Evolutionary conservation across 768 basidiomycete species (phyloP).

Genomic region (Russula dissimulans): DNA sequence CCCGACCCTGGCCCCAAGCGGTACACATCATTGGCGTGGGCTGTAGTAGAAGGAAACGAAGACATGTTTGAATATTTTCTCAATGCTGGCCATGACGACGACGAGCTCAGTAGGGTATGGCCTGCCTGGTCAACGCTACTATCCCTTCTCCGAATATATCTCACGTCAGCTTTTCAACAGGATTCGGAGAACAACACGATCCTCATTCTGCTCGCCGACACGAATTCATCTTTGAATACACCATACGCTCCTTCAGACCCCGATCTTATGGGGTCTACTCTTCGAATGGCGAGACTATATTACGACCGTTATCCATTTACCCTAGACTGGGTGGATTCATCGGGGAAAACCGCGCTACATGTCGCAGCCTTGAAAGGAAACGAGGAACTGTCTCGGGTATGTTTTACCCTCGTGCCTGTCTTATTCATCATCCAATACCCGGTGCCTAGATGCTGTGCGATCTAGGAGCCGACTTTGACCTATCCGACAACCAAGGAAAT

Average conservation of each 20-base stretch:
- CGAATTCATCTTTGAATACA: slow-evolving; percentile 44
- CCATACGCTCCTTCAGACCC: slow-evolving; percentile 42
- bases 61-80: slow-evolving; percentile 92
- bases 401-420: slow-evolving; percentile 23
- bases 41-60: slow-evolving; percentile 78
- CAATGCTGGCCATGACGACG: slow-evolving; percentile 82
- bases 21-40: slow-evolving; percentile 87
- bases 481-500: slow-evolving; percentile 88
- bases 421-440: slow-evolving; percentile 16
- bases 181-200: slow-evolving; percentile 91
- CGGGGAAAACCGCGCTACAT: slow-evolving; percentile 87
- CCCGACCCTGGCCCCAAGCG: slow-evolving; percentile 67
- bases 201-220: slow-evolving; percentile 84
- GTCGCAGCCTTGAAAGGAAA: slow-evolving; percentile 83
- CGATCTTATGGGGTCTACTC: slow-evolving; percentile 60
- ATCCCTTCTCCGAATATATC: not conserved
- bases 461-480: slow-evolving; percentile 79
- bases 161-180: slow-evolving; percentile 32
- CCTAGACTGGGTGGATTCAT: slow-evolving; percentile 85
- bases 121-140: not conserved
- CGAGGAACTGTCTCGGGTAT: slow-evolving; percentile 76
- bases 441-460: slow-evolving; percentile 75
- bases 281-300: slow-evolving; percentile 84
- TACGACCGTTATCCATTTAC: slow-evolving; percentile 80
- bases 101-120: slow-evolving; percentile 81